Base-by-base conservation (phyloP, 495 filamentous ascomycete genomes). In the Aspergillus haitiensis region DNA sequence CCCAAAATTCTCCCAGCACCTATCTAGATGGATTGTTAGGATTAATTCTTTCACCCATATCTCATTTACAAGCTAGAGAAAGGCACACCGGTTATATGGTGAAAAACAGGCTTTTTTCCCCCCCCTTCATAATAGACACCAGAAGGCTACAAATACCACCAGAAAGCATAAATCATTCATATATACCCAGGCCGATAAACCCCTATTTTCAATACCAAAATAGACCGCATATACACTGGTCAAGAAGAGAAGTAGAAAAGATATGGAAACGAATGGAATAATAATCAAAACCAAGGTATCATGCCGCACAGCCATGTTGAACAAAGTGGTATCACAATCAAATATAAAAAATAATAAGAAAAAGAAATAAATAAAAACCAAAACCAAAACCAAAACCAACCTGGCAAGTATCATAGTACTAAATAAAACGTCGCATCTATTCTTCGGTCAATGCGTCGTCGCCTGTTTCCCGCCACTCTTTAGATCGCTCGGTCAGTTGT, bases 391-490 rank as follows among this genome's bases (percentile, higher is more conserved):
- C 10, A 15, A 47, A 47, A 47, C 12, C 27, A 47, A 44, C 18
- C 32, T 2, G 48, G 36, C 49, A 63, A 48, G 45, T n/a, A 59
- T 16, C 60, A 60, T 53, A 48, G 55, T 50, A 21, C 9, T 40
- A 46, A 52, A 47, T 31, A 50, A 47, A 44, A 48, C 49, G n/a
- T 52, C 50, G 52, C 50, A 42, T 60, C 70, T 67, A 78, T 64
- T 97, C 92, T 72, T 97, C 92, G 69, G 89, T 93, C 65, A 95
- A 83, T 48, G 87, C 87, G 66, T 91, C 91, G 40, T 89, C 90
- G 6, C 88, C 88, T 59, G 89, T 86, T 67, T 95, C 92, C 15
- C 92, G 81, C 92, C 92, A 96, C 57, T 92, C 90, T 49, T 90
- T 83, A 49, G 87, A 90, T 65, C 84, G 82, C 53, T 93, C 89